Percentiles rank a stretch among this genome's conserved stretches.
Evolutionary conservation across 2,329 filamentous ascomycete genomes (phyloP).

Genomic region (Fusarium guadeloupense): DNA sequence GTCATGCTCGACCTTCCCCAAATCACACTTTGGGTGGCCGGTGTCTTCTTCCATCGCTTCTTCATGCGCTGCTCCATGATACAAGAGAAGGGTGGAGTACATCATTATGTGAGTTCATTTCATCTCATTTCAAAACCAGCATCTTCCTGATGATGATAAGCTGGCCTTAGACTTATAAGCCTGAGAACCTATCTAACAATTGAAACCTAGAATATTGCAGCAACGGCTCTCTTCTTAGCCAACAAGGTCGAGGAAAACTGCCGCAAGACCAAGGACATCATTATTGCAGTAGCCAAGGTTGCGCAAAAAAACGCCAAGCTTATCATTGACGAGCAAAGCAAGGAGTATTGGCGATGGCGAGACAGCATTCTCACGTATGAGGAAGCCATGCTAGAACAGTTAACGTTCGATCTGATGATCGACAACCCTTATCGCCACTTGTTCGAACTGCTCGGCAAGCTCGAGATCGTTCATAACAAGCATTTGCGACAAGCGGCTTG

Average conservation of each 20-base stretch:
- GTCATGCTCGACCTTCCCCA: constrained; percentile 92
- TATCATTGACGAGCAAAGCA: constrained; percentile 93
- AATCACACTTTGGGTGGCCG: constrained; percentile 89
- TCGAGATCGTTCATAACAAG: constrained; percentile 82
- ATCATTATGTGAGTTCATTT: constrained; percentile 78
- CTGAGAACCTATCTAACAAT: constrained; percentile 22
- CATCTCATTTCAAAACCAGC: not conserved
- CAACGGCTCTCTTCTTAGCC: constrained; percentile 89
- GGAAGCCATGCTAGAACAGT: constrained; percentile 87
- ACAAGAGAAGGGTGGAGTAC: constrained; percentile 77
- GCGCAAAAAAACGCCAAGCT: constrained; percentile 94
- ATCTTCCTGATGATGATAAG: not conserved
- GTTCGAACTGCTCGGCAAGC: constrained; percentile 79
- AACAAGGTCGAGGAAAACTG: constrained; percentile 98
- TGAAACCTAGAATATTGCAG: constrained; percentile 75
- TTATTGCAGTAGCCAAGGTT: constrained; percentile 91
- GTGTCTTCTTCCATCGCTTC: constrained; percentile 95
- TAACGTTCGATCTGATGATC: constrained; percentile 94
- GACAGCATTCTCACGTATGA: constrained; percentile 94
- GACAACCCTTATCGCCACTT: constrained; percentile 88
- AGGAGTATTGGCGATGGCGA: constrained; percentile 98
- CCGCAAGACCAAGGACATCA: constrained; percentile 92
- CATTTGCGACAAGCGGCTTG: constrained; percentile 85
- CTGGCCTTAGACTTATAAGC: not conserved
- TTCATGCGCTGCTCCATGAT: constrained; percentile 90